These are phyloP conservation scores for Colletotrichum spinosum DNA, from an alignment of 2,329 filamentous ascomycete genomes.

Conservation along the genomic window DNA sequence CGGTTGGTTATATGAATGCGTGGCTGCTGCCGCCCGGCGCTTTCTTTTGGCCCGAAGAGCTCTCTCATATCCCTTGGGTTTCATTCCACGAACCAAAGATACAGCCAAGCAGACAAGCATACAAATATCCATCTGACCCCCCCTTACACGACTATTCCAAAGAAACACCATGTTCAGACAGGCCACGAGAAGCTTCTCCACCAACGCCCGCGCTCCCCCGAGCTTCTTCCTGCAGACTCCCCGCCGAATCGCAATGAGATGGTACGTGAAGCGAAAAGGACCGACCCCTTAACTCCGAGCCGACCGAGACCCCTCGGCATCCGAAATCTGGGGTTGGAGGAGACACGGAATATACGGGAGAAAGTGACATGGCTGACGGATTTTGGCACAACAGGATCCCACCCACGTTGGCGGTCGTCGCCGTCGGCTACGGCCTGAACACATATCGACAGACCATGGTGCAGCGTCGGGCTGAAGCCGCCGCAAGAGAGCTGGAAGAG, in stretches of 20 bases:
- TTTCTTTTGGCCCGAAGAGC: constrained; percentile 17
- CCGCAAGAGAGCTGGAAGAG: constrained; percentile 49
- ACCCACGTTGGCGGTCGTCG: constrained; percentile 46
- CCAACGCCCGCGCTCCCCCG: constrained; percentile 48
- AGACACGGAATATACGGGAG: background rate
- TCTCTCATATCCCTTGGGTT: constrained; percentile 28
- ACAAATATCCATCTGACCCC: constrained; percentile 11
- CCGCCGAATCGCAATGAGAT: constrained; percentile 45
- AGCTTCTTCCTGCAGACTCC: constrained; percentile 47
- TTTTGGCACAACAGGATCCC: constrained; percentile 44
- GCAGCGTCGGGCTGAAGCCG: constrained; percentile 45
- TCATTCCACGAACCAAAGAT: constrained; percentile 16
- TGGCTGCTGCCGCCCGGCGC: constrained; percentile 26
- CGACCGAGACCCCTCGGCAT: constrained; percentile 5
- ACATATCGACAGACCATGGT: constrained; percentile 45
- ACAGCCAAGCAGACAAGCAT: constrained; percentile 6
- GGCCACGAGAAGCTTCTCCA: constrained; percentile 46
- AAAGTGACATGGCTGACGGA: background rate
- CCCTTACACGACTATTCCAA: background rate
- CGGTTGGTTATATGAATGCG: constrained; percentile 33
- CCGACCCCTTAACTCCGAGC: background rate
- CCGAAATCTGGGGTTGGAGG: constrained; percentile 11
- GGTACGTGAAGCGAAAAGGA: constrained; percentile 42
- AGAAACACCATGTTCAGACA: constrained; percentile 32
- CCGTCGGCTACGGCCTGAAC: constrained; percentile 50